Evolutionary conservation across 805 yeast species (phyloP), one percentile per base, ranked within the genome.

Genomic region (Barnettozyma botsteinii): DNA sequence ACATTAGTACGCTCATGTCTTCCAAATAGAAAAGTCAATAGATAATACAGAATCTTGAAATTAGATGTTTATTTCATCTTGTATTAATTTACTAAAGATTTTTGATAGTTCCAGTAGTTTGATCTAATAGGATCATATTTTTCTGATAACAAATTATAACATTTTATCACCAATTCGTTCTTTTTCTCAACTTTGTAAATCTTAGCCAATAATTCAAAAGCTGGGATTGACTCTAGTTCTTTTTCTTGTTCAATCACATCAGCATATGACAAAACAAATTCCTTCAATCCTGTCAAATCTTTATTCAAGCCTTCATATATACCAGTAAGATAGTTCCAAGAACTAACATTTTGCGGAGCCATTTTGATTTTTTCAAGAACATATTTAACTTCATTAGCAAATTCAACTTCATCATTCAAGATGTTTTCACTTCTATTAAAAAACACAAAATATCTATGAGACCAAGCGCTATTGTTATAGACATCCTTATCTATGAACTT

Each of bases 381-480:
- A 53, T 61, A 85, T 5, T 64, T 67, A 3, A 81, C 53, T 53
- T 89, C 97, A 4, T 52, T 51, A 0, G 60, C 54, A 4, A 71
- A 46, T 5, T 50, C 49, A 1, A 50, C 42, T 10, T 49, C 46
- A 21, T 53, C 42, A 13, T 48, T 43, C 23, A 49, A 17, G 3
- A 37, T 30, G 26, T 38, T 21, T 15, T 50, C 33, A 6, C 39
- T 36, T 27, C 47, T 35, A 17, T 60, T 57, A 41, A 60, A 60
- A 32, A 69, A 50, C 10, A 83, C 60, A 49, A 81, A 85, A 64
- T 68, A 84, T 39, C 97, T 70, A 61, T 85, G 94, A 43, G 79
- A 75, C 98, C 98, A 93, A 1, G 94, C 96, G 37, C 95, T 83
- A 60, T 93, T 93, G 63, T 93, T 93, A 51, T 87, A 68, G 8